These are phyloP conservation scores for Lepiota subincarnata DNA, from an alignment of 768 basidiomycete genomes.

Conservation along the genomic window DNA sequence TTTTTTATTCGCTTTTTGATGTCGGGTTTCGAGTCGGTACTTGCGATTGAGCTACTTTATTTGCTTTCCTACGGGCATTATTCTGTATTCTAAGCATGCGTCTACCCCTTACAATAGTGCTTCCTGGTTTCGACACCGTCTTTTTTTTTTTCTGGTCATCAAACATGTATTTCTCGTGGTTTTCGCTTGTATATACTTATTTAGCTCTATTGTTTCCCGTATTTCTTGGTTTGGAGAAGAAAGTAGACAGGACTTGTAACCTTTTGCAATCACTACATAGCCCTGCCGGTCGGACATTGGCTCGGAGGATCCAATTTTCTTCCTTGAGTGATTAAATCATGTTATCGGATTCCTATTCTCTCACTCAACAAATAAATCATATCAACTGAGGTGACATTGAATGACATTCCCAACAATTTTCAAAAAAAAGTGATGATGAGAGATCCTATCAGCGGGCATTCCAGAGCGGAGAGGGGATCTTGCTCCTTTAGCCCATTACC, in stretches of 20 bases:
- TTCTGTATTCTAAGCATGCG: constrained; percentile 10
- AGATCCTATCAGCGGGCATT: constrained; percentile 10
- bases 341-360: background rate
- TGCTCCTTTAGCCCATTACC: background rate
- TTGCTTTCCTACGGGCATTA: constrained; percentile 10
- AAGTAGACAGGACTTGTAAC: constrained; percentile 1
- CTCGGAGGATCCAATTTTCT: background rate
- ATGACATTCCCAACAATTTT: background rate
- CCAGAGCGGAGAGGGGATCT: constrained; percentile 6
- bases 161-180: background rate
- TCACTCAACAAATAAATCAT: background rate
- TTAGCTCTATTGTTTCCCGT: background rate
- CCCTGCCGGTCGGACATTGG: background rate
- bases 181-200: constrained; percentile 11
- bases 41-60: constrained; percentile 5
- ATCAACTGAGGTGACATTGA: no score
- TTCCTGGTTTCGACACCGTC: background rate
- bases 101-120: constrained; percentile 1
- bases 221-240: constrained; percentile 5
- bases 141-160: background rate
- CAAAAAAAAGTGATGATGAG: background rate
- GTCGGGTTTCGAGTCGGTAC: background rate
- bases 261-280: background rate
- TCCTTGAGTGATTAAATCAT: background rate
- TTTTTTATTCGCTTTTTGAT: constrained; percentile 1